Evolutionary conservation across 2,329 filamentous ascomycete species (phyloP).

Genomic region (Tolypocladium sp.): DNA sequence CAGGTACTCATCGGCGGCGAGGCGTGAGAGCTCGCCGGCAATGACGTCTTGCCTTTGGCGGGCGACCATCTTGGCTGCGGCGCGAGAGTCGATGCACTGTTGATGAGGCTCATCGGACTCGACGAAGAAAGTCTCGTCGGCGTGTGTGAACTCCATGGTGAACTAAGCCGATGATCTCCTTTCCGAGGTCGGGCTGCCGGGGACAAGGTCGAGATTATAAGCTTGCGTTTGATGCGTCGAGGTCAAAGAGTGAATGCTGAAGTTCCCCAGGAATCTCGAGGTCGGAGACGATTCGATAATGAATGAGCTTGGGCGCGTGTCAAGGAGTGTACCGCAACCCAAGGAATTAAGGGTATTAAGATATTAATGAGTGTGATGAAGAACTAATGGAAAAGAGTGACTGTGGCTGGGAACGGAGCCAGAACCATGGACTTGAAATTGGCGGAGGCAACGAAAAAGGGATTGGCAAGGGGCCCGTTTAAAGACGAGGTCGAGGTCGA

Average conservation of each 20-base stretch:
- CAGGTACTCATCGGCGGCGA: constrained; percentile 82
- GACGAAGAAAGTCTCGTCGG: constrained; percentile 42
- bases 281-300: constrained; percentile 30
- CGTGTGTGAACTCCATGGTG: constrained; percentile 38
- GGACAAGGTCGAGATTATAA: constrained; percentile 5
- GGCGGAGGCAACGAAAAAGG: constrained; percentile 24
- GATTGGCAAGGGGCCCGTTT: constrained; percentile 36
- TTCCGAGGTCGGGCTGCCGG: constrained; percentile 1
- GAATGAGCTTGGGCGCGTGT: constrained; percentile 18
- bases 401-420: constrained; percentile 40
- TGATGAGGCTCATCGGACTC: constrained; percentile 42
- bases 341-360: constrained; percentile 40
- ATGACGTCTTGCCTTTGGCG: constrained; percentile 81
- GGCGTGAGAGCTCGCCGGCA: constrained; percentile 76
- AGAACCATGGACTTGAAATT: constrained; percentile 29
- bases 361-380: constrained; percentile 52
- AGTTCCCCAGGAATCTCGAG: constrained; percentile 45
- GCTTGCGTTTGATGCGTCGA: constrained; percentile 9
- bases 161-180: constrained; percentile 8
- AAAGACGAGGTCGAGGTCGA: constrained; percentile 32
- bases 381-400: constrained; percentile 45
- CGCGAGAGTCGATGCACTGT: constrained; percentile 58
- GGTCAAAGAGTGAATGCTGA: constrained; percentile 36
- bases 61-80: constrained; percentile 69
- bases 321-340: constrained; percentile 27